Conservation (phyloP, 768 basidiomycete species). For the Cyathus striatus region DNA sequence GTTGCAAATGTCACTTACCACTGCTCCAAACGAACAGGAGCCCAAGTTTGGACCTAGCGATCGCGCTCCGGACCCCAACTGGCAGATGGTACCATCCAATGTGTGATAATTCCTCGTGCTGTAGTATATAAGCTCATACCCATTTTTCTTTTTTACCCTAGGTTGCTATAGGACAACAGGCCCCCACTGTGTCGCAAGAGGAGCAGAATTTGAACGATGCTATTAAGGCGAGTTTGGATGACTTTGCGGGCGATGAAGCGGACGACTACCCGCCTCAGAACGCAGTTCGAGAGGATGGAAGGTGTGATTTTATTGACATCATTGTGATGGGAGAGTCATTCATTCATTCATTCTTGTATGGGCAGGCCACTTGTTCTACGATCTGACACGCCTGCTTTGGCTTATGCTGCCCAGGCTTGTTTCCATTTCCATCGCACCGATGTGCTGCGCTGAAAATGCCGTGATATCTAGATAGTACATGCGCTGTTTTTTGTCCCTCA, state of each 20-base stretch:
- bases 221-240: constrained; percentile 65
- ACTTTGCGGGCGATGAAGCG: constrained; percentile 43
- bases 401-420: constrained; percentile 56
- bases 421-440: constrained; percentile 2
- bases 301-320: constrained; percentile 34
- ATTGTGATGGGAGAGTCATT: too few species aligned
- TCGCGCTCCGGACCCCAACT: constrained; percentile 57
- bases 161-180: constrained; percentile 14
- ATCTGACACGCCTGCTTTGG: constrained; percentile 41
- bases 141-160: constrained; percentile 2
- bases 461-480: constrained; percentile 37
- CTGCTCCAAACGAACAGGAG: constrained; percentile 27
- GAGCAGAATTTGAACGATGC: constrained; percentile 63
- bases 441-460: constrained; percentile 1
- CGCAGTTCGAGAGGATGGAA: constrained; percentile 47
- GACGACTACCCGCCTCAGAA: constrained; percentile 50
- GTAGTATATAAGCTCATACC: too few species aligned
- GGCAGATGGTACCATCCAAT: constrained; percentile 69
- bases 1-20: constrained; percentile 47
- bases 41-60: constrained; percentile 54
- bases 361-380: constrained; percentile 75
- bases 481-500: constrained; percentile 69
- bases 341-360: too few species aligned
- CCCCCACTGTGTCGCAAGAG: constrained; percentile 38
- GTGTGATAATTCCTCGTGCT: constrained; percentile 27